These are phyloP conservation scores for Hymenoscyphus occultus DNA, from an alignment of 2,329 filamentous ascomycete genomes.

Conservation along the genomic window DNA sequence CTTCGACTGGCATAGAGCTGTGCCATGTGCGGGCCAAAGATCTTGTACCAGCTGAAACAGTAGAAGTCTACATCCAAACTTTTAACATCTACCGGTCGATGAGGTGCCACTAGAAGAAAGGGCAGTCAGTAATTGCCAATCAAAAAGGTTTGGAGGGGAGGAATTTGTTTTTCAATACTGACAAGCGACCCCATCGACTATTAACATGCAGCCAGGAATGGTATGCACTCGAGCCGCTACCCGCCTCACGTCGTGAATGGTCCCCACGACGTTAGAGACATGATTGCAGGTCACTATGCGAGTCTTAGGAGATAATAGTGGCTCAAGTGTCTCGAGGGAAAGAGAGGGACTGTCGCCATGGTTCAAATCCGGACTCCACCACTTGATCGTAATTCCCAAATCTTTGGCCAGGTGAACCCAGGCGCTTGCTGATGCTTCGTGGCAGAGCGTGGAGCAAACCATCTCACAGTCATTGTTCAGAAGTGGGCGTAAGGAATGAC, in stretches of 20 bases:
- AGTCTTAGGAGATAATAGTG: constrained; percentile 61
- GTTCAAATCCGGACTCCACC: constrained; percentile 57
- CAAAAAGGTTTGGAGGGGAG: too few species aligned
- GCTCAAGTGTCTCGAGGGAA: constrained; percentile 51
- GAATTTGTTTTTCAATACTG: too few species aligned
- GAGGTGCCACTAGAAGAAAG: constrained; percentile 51
- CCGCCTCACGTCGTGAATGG: constrained; percentile 59
- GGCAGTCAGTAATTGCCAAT: too few species aligned
- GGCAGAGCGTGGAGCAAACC: constrained; percentile 34
- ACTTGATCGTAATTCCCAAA: constrained; percentile 61
- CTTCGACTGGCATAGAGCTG: constrained; percentile 62
- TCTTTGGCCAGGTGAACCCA: constrained; percentile 68
- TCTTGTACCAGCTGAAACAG: constrained; percentile 75
- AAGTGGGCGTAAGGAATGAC: not conserved
- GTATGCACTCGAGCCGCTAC: constrained; percentile 51
- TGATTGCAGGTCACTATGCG: constrained; percentile 72
- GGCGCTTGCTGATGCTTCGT: constrained; percentile 73
- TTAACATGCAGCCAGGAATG: constrained; percentile 56
- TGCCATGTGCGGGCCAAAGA: constrained; percentile 73
- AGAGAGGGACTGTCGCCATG: constrained; percentile 53
- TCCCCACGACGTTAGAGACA: constrained; percentile 70
- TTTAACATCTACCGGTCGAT: constrained; percentile 66
- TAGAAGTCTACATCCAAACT: constrained; percentile 72
- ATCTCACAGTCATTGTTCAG: not conserved
- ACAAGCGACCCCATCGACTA: constrained; percentile 73